Evolutionary conservation across 2,329 filamentous ascomycete species (phyloP).

Genomic region (Trichophyton benhamiae): DNA sequence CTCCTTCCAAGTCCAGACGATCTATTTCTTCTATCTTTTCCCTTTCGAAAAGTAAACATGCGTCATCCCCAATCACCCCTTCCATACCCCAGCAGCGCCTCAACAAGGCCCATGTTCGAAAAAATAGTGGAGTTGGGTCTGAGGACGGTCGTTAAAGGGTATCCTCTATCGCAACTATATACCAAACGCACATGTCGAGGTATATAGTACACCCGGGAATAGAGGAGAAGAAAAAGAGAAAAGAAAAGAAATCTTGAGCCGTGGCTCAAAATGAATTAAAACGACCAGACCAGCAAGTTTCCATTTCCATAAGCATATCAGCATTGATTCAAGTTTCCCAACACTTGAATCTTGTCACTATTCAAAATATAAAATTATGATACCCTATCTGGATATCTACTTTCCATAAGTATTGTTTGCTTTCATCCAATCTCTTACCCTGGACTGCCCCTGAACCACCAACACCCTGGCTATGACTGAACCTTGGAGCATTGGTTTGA

Average conservation of each 20-base stretch:
- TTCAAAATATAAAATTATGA: not conserved
- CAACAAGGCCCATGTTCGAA: not conserved
- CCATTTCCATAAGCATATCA: not conserved
- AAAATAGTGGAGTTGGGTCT: not conserved
- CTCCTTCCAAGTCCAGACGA: not conserved
- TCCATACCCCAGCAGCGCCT: not conserved
- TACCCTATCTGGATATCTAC: not conserved
- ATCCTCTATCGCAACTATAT: not conserved
- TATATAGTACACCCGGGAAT: not conserved
- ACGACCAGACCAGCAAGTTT: not conserved
- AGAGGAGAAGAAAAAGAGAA: not conserved
- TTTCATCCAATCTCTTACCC: not conserved
- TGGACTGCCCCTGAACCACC: not conserved
- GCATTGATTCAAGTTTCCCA: not conserved
- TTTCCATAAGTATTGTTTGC: constrained; percentile 3
- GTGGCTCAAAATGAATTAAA: not conserved
- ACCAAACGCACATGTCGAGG: not conserved
- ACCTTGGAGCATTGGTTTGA: not conserved
- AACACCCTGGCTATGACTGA: constrained; percentile 1
- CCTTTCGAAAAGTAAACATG: not conserved
- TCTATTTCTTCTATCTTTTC: not conserved
- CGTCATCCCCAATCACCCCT: not conserved
- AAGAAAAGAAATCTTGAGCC: not conserved
- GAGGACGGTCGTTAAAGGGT: not conserved
- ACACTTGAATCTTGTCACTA: constrained; percentile 3